Evolutionary conservation across 2,329 filamentous ascomycete species (phyloP), one percentile per base, ranked within the genome.

Genomic region (Aspergillus quadrilineatus): DNA sequence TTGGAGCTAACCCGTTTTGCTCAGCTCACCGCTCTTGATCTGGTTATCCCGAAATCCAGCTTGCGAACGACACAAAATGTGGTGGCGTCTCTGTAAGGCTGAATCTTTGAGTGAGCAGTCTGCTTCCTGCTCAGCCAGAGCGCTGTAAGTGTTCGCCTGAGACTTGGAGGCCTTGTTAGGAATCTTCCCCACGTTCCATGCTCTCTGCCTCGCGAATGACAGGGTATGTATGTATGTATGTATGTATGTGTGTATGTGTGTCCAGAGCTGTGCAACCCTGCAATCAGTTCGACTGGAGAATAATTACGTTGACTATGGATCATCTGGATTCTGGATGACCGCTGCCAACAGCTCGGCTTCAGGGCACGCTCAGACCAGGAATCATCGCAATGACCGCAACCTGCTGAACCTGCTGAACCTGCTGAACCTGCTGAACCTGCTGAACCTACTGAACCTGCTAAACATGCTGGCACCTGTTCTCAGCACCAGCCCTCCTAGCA

Each of bases 11-110:
- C 49, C 55, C 50, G 51, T 55, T 53, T 62, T 60, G 63, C 43
- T 22, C 46, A 42, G 6, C 58, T 63, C 63, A 65, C 63, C 63
- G 63, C 63, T 63, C 51, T 57, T 37, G 29, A 55, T 58, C 53
- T 51, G 53, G 50, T 56, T 37, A 46, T 46, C 26, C 29, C 22
- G 43, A 28, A 26, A 15, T 34, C 49, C 41, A 44, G 49, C 41
- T 55, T 50, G 12, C 17, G 41, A 46, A 28, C 41, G 41, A 32
- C 39, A 52, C 49, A 44, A 47, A 22, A 26, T 37, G 50, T 17
- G 32, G 50, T 46, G 50, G 50, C 50, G 50, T 45, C 32, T 55
- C 34, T n/a, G 37, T 50, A 55, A 55, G 53, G 53, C 53, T 55
- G 51, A 22, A 17, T 17, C 22, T 22, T 22, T 22, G 22, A 48